phyloP scores from a whole-genome alignment of 805 yeast genomes.

The Candida cerambycidarum region DNA sequence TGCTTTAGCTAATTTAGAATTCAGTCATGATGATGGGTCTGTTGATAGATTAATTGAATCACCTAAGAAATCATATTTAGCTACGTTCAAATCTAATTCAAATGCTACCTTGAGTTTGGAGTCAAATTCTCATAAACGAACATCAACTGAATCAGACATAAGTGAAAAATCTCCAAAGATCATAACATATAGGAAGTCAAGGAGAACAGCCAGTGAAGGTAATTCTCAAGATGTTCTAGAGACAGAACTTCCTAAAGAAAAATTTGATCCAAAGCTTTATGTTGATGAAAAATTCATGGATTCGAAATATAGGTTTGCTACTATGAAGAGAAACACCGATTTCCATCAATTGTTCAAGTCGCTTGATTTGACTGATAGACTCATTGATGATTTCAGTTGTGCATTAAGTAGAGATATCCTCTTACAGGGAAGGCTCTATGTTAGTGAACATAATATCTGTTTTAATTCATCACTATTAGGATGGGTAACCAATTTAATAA shows the following conservation, averaged over 20 bases:
- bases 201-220: slow-evolving; percentile 33
- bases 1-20: slow-evolving; percentile 13
- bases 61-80: slow-evolving; percentile 8
- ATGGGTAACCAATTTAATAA: slow-evolving; percentile 80
- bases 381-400: slow-evolving; percentile 86
- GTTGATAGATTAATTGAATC: slow-evolving; percentile 10
- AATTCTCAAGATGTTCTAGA: slow-evolving; percentile 17
- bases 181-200: slow-evolving; percentile 38
- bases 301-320: slow-evolving; percentile 64
- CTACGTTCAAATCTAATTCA: slow-evolving; percentile 3
- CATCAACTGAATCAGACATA: slow-evolving; percentile 5
- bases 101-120: slow-evolving; percentile 7
- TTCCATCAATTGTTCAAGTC: slow-evolving; percentile 75
- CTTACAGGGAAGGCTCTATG: slow-evolving; percentile 82
- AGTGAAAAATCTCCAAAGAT: slow-evolving; percentile 32
- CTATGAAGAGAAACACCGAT: slow-evolving; percentile 61
- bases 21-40: slow-evolving; percentile 5
- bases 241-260: slow-evolving; percentile 15
- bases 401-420: slow-evolving; percentile 85
- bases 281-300: slow-evolving; percentile 57
- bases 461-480: slow-evolving; percentile 87
- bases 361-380: slow-evolving; percentile 64
- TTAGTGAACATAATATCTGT: slow-evolving; percentile 75
- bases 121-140: slow-evolving; percentile 7
- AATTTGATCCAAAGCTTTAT: slow-evolving; percentile 46